phyloP scores from a whole-genome alignment of 1,139 yeast genomes.

The Candida labiduridarum region DNA sequence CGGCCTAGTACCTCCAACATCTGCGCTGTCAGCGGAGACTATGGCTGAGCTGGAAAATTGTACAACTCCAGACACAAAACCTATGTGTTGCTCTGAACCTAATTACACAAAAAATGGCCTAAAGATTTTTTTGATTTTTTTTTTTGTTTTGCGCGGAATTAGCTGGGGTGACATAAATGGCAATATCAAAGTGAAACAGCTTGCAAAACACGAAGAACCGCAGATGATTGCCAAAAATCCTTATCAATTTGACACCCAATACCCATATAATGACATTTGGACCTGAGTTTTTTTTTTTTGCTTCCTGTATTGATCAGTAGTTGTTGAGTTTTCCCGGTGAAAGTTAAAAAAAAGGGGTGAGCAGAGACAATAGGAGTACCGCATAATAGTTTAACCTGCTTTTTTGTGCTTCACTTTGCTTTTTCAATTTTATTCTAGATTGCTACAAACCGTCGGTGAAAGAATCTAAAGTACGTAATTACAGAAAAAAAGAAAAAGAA shows the following conservation, averaged over 20 bases:
- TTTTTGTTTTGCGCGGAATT: background rate
- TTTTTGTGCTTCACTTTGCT: background rate
- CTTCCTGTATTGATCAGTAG: no score
- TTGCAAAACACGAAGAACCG: background rate
- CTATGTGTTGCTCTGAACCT: background rate
- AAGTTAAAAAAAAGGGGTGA: no score
- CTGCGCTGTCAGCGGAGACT: no score
- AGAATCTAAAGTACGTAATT: background rate
- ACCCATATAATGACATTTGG: no score
- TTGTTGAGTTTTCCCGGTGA: no score
- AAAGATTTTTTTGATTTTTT: no score
- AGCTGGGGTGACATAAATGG: background rate
- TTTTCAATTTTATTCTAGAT: background rate
- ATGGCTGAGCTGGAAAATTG: no score
- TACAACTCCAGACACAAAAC: background rate
- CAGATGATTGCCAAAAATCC: background rate
- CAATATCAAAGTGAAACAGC: background rate
- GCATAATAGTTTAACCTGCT: background rate
- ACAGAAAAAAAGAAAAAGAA: background rate
- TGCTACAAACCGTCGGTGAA: background rate
- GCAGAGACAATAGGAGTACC: no score
- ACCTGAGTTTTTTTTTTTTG: no score
- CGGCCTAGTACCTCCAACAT: no score
- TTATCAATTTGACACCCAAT: background rate
- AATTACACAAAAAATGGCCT: background rate